Evolutionary conservation across 257 asterid species (phyloP).

Genomic region (Euphrasia confusa): DNA sequence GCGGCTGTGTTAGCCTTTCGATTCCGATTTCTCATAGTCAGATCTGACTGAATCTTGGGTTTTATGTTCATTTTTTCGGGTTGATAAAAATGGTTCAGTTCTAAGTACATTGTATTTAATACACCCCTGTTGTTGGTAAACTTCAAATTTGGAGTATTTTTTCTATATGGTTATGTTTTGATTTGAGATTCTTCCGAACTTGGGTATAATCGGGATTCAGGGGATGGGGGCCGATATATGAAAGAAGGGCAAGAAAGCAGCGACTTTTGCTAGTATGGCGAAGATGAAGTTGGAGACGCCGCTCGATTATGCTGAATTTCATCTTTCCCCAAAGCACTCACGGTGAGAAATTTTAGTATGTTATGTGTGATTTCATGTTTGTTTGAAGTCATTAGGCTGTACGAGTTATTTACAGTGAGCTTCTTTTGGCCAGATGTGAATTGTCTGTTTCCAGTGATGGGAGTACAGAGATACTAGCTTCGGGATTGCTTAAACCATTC

Average conservation of each 20-base stretch:
- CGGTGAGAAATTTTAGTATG: slow-evolving; percentile 39
- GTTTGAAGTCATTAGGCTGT: slow-evolving; percentile 13
- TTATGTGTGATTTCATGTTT: slow-evolving; percentile 12
- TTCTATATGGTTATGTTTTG: slow-evolving; percentile 1
- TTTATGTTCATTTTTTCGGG: slow-evolving; percentile 13
- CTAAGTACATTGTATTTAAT: slow-evolving; percentile 4
- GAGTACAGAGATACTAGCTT: slow-evolving; percentile 77
- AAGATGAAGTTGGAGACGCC: slow-evolving; percentile 61
- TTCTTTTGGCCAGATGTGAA: slow-evolving; percentile 66
- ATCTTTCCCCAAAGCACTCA: slow-evolving; percentile 70
- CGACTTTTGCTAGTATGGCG: slow-evolving; percentile 25
- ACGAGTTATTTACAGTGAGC: slow-evolving; percentile 23
- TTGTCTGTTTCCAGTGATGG: slow-evolving; percentile 75
- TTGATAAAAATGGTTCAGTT: slow-evolving; percentile 19
- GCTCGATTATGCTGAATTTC: slow-evolving; percentile 84
- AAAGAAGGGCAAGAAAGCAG: slow-evolving; percentile 27
- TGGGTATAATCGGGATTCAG: slow-evolving; percentile 9
- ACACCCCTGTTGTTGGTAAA: slow-evolving; percentile 7
- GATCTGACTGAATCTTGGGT: slow-evolving; percentile 42
- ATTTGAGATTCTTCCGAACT: slow-evolving; percentile 24
- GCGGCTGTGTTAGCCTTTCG: slow-evolving; percentile 28
- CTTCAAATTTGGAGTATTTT: slow-evolving; percentile 9
- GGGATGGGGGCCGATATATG: slow-evolving; percentile 34
- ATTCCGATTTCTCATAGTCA: slow-evolving; percentile 26
- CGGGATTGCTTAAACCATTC: slow-evolving; percentile 89